Evolutionary conservation across 495 filamentous ascomycete species (phyloP).

Genomic region (Parmelia sp.): DNA sequence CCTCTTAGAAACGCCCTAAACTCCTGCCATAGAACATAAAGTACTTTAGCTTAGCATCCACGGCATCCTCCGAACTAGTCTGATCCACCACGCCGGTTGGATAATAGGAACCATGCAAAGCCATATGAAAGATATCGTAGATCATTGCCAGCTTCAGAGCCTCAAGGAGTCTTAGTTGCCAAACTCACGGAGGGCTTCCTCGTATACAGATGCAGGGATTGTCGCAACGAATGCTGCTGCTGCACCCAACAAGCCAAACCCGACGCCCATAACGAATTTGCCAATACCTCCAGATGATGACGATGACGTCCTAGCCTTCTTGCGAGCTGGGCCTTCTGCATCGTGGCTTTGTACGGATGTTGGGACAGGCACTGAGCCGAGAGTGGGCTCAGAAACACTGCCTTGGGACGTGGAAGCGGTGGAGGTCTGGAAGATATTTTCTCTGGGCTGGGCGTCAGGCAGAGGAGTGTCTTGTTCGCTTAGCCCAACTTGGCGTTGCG

Average conservation of each 20-base stretch:
- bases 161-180: conserved; percentile 8
- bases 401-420: conserved; percentile 7
- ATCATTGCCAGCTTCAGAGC: neutral
- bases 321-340: conserved; percentile 19
- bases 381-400: conserved; percentile 4
- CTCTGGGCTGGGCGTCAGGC: conserved; percentile 16
- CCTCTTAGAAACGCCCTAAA: neutral
- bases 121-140: neutral
- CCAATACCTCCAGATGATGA: conserved; percentile 19
- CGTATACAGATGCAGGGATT: conserved; percentile 22
- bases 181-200: conserved; percentile 26
- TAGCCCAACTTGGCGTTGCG: neutral
- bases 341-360: neutral
- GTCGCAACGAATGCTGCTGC: conserved; percentile 25
- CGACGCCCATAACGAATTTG: conserved; percentile 23
- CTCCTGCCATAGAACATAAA: too few relatives aligned
- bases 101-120: neutral
- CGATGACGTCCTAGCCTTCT: conserved; percentile 19
- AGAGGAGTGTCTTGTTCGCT: conserved; percentile 9
- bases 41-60: too few relatives aligned
- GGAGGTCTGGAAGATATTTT: neutral
- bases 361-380: neutral
- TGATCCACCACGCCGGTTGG: neutral
- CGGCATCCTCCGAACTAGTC: neutral
- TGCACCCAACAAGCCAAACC: conserved; percentile 23